phyloP scores from a whole-genome alignment of 805 yeast species.

The Phaffomyces antillensis region DNA sequence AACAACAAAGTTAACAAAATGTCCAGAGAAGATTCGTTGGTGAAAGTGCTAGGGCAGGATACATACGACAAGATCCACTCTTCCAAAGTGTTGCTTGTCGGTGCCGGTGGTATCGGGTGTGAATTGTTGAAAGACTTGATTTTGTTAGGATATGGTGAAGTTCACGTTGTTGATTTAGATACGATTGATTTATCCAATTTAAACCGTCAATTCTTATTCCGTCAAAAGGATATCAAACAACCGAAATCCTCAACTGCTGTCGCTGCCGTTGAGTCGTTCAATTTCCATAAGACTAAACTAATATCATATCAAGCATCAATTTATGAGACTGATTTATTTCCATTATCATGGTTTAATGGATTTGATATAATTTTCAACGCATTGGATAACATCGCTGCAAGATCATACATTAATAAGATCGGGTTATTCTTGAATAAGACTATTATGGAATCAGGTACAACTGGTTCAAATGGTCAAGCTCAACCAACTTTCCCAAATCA shows the following conservation, averaged over 20 bases:
- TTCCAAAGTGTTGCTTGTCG: constrained; percentile 70
- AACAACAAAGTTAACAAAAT: not conserved
- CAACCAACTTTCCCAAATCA: constrained; percentile 80
- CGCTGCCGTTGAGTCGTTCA: constrained; percentile 71
- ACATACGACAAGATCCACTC: constrained; percentile 8
- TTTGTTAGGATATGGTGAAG: constrained; percentile 74
- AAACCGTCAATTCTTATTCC: constrained; percentile 87
- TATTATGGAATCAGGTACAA: constrained; percentile 88
- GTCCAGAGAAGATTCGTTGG: constrained; percentile 13
- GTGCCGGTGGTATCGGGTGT: constrained; percentile 97
- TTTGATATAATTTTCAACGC: constrained; percentile 87
- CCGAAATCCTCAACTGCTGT: constrained; percentile 84
- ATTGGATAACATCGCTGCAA: constrained; percentile 85
- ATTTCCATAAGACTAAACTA: constrained; percentile 50
- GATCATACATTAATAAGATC: constrained; percentile 82
- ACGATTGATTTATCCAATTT: constrained; percentile 89
- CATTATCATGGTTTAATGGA: constrained; percentile 67
- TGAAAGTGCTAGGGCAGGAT: constrained; percentile 13
- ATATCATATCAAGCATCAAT: constrained; percentile 83
- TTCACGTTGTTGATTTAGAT: constrained; percentile 90
- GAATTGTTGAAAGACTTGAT: constrained; percentile 78
- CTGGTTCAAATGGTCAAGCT: constrained; percentile 91
- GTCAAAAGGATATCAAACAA: constrained; percentile 83
- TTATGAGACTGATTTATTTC: constrained; percentile 66
- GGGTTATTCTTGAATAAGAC: constrained; percentile 69